Conservation (phyloP, 1,139 yeast species). For the Scheffersomyces illinoinensis region DNA sequence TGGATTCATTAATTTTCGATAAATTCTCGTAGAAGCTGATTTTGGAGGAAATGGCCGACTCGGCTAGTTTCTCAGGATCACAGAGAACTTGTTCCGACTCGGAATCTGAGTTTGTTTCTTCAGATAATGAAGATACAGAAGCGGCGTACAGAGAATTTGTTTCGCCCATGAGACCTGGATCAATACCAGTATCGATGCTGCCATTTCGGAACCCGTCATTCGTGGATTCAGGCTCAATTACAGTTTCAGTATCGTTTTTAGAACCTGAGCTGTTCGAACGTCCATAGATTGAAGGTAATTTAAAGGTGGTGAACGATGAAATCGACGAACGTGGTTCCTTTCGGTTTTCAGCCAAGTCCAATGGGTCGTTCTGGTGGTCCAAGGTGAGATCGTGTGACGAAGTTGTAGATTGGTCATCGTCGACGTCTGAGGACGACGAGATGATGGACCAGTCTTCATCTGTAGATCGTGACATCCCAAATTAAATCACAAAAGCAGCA, state of each 20-base stretch:
- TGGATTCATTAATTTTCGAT: slow-evolving; percentile 23
- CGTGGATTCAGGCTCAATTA: background rate
- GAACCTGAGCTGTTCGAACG: background rate
- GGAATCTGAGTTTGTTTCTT: background rate
- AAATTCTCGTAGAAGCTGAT: slow-evolving; percentile 31
- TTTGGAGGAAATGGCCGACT: slow-evolving; percentile 1
- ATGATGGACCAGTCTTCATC: slow-evolving; percentile 50
- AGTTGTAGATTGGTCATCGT: slow-evolving; percentile 35
- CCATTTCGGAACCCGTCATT: background rate
- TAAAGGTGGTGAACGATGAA: background rate
- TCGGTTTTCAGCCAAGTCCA: background rate
- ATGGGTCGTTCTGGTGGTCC: background rate
- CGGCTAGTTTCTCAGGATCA: background rate
- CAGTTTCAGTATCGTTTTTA: background rate
- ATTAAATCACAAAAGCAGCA: background rate
- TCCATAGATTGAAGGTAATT: background rate
- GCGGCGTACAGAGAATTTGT: background rate
- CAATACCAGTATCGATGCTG: background rate
- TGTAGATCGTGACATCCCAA: background rate
- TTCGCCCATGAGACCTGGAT: background rate
- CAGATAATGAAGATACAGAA: background rate
- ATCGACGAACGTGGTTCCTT: background rate
- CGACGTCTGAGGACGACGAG: slow-evolving; percentile 44
- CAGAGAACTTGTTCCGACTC: background rate
- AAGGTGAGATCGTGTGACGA: slow-evolving; percentile 4